Evolutionary conservation across 768 basidiomycete species (phyloP), one percentile per base, ranked within the genome.

Genomic region (Mycena metata): DNA sequence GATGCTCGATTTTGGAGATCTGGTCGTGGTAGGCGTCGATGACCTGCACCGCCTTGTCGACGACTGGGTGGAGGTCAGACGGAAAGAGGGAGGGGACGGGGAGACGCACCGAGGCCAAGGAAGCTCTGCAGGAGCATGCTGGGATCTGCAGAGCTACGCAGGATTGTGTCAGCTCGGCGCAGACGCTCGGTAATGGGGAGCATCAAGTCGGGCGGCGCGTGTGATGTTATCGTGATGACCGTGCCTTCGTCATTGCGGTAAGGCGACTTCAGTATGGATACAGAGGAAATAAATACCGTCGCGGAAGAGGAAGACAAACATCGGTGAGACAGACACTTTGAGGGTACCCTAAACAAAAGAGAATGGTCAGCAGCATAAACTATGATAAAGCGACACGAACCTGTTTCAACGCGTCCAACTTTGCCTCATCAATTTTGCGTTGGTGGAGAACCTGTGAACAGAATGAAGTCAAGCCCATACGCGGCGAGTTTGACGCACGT

Each of bases 21-120:
- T 86, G 87, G 65, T 83, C 78, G 66, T 90, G 89, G 75, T 91
- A 92, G 67, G 88, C 87, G 61, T 91, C 91, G 42, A 91, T 84
- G 23, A 92, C 83, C 70, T 90, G 88, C 19, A 92, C 75, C 0
- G 88, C 84, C 39, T 86, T 83, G 75, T 92, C 91, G 8, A 91
- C 90, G 21, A 89, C 89, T 90, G 64, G 8, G 42, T 5, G 24
- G 36, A 21, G 33, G 45, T 50, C n/a, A 45, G 45, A 41, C 6
- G 17, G 26, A 9, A 16, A 36, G 30, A 33, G 35, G 24, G 26
- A 1, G 21, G 8, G 13, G 41, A 17, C 15, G 1, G 2, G n/a
- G 7, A 23, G 10, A 73, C 79, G 35, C 47, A 83, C 83, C 74
- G 13, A 79, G 77, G 83, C 91, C 89, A 23, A 92, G 76, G n/a